Base-by-base conservation (phyloP, 2,329 filamentous ascomycete genomes). In the Apiospora arundinis region DNA sequence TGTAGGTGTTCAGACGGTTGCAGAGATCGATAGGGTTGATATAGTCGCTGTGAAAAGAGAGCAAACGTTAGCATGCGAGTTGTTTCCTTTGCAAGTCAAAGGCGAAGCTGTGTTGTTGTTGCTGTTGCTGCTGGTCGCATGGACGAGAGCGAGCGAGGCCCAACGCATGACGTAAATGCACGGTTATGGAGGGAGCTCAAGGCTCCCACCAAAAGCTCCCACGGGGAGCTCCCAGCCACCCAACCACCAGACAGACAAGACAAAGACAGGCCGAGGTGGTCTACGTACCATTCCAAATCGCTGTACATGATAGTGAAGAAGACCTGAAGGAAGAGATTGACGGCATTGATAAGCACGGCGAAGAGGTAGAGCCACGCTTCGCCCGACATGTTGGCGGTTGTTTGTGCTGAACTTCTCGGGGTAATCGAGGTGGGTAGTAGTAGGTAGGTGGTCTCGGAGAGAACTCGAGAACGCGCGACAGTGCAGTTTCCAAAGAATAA, bases 271-370 rank as follows among this genome's bases (percentile, higher is more conserved):
- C 69, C n/a, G 46, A 72, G 45, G 63, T 32, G 48, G 42, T 32
- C 49, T 60, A 88, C 93, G 80, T 87, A 97, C 95, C 96, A 99
- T 92, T 99, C 96, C 80, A 99, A 86, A 89, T 99, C 96, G 85
- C 94, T 97, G 87, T 98, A 99, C 97, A 99, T 99, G 82, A 99
- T 99, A 72, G 96, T 99, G 88, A 99, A 99, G 90, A 99, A 99
- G 79, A 99, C 96, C 87, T 99, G 97, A 72, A 99, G 90, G 85
- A 99, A 99, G 81, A 99, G 90, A 89, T 99, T 99, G 91, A 99
- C 95, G 87, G 96, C 96, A 88, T 99, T 99, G 88, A 99, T 97
- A 83, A 99, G 90, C 84, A 99, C 97, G 85, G 95, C 92, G 85
- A 99, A 89, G 80, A 99, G 92, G 88, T 97, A 99, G 83, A 99